Evolutionary conservation across 345 rosid genomes (phyloP).

Genomic region (Salix suchowensis): DNA sequence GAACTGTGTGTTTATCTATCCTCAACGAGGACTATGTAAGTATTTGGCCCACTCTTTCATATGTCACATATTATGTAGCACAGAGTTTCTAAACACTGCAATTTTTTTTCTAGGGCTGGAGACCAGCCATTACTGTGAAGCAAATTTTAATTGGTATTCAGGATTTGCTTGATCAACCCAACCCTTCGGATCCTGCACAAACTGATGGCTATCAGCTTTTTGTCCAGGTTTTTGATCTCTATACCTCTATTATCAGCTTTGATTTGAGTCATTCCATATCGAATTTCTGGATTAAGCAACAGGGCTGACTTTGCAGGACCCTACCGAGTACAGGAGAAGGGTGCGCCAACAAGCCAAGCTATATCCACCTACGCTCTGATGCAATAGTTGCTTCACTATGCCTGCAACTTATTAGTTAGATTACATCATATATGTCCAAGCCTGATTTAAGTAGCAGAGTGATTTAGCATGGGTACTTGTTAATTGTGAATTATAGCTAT

Average conservation of each 20-base stretch:
- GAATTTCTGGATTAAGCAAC: not conserved
- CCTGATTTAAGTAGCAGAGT: not conserved
- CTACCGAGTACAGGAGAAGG: constrained; percentile 68
- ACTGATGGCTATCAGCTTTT: constrained; percentile 6
- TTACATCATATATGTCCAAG: not conserved
- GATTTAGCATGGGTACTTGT: not conserved
- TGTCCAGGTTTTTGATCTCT: not conserved
- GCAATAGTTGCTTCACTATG: not conserved
- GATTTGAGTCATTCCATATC: not conserved
- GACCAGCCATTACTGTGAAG: constrained; percentile 6
- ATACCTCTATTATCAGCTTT: not conserved
- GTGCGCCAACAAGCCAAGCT: constrained; percentile 74
- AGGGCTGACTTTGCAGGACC: constrained; percentile 43
- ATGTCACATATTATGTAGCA: not conserved
- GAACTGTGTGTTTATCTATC: constrained; percentile 3
- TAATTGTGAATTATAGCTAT: not conserved
- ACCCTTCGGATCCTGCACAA: not conserved
- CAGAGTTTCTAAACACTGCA: not conserved
- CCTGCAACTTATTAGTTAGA: not conserved
- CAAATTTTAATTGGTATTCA: constrained; percentile 4
- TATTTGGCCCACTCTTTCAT: not conserved
- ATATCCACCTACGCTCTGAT: constrained; percentile 34
- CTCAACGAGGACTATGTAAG: constrained; percentile 5
- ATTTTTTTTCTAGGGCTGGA: not conserved
- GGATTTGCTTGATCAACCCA: constrained; percentile 10